phyloP scores from a whole-genome alignment of 768 basidiomycete species.

The Russula vinacea region DNA sequence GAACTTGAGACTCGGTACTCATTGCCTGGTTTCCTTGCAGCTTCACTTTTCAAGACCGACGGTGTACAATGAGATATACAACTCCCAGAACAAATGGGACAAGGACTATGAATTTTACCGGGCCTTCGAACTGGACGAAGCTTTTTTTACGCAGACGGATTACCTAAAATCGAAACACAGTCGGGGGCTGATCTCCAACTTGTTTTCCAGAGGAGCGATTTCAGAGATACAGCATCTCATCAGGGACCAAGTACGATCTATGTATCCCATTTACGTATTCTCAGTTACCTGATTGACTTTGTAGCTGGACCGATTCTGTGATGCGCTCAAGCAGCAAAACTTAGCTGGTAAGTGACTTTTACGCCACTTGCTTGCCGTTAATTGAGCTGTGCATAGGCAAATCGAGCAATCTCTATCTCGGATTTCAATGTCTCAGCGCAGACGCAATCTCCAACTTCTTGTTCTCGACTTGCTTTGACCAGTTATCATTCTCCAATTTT shows the following conservation, averaged over 20 bases:
- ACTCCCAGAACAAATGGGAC: conserved; percentile 33
- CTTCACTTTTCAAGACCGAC: conserved; percentile 19
- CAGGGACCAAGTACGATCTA: conserved; percentile 34
- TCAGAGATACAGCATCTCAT: conserved; percentile 39
- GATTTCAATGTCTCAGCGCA: conserved; percentile 43
- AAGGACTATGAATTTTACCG: conserved; percentile 43
- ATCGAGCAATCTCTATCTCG: conserved; percentile 41
- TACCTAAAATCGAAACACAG: conserved; percentile 38
- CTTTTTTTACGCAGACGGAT: conserved; percentile 40
- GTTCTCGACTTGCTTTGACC: conserved; percentile 39
- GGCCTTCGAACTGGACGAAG: conserved; percentile 40
- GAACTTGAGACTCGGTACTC: background rate
- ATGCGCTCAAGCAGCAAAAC: conserved; percentile 15
- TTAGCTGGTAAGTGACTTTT: conserved; percentile 2
- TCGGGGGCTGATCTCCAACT: conserved; percentile 37
- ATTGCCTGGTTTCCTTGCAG: background rate
- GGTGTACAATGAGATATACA: conserved; percentile 24
- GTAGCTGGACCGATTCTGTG: conserved; percentile 40
- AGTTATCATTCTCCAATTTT: conserved; percentile 39
- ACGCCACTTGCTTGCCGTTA: background rate
- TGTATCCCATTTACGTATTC: background rate
- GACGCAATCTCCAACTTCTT: conserved; percentile 46
- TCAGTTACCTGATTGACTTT: background rate
- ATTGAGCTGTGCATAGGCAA: background rate
- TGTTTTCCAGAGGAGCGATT: conserved; percentile 42